Evolutionary conservation across 345 rosid species (phyloP).

Genomic region (Microcos paniculata): DNA sequence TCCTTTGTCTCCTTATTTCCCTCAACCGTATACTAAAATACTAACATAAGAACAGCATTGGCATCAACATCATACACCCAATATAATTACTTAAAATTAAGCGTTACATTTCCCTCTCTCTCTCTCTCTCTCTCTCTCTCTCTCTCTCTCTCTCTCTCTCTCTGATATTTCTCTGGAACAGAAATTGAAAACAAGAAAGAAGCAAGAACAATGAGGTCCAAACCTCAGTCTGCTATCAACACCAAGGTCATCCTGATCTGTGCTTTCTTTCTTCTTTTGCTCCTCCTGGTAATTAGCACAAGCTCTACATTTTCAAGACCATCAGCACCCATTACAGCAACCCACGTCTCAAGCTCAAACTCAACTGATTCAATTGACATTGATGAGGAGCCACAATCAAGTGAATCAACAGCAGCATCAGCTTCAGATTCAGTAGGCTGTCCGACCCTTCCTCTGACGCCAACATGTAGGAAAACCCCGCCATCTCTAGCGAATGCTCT

Average conservation of each 20-base stretch:
- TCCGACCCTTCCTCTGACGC: constrained; percentile 1
- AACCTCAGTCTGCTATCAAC: not conserved
- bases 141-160: not conserved
- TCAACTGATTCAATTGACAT: too few species aligned
- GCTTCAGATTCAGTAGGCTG: not conserved
- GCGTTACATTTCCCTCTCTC: not conserved
- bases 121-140: not conserved
- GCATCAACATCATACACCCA: not conserved
- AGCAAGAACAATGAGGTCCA: constrained; percentile 12
- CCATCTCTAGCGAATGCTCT: constrained; percentile 61
- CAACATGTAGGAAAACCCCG: constrained; percentile 56
- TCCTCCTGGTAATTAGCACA: not conserved
- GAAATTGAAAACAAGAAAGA: not conserved
- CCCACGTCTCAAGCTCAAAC: not conserved
- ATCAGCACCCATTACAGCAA: not conserved
- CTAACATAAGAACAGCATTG: not conserved
- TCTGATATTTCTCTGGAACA: not conserved
- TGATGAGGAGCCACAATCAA: not conserved
- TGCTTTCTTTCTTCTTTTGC: constrained; percentile 10
- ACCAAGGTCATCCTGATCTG: constrained; percentile 12
- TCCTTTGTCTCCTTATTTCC: not conserved
- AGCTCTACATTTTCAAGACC: constrained; percentile 1
- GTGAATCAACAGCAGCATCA: not conserved
- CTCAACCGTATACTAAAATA: not conserved
- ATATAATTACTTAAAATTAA: not conserved